These are phyloP conservation scores for Aphanomyces invadans DNA, from an alignment of 352 stramenopile species.

Conservation along the genomic window DNA sequence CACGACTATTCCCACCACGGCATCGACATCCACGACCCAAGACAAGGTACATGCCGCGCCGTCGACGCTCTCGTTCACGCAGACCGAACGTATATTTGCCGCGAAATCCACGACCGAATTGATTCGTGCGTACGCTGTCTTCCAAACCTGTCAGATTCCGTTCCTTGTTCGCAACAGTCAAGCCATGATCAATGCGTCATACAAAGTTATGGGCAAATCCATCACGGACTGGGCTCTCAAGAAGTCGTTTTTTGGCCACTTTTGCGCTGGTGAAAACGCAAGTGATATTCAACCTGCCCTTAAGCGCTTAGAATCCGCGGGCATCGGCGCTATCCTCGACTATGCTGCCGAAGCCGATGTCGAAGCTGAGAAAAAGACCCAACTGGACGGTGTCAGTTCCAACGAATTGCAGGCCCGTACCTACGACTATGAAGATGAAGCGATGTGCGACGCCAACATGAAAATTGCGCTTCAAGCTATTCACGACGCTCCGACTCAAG, in stretches of 20 bases:
- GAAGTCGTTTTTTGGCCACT: conserved; percentile 95
- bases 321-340: conserved; percentile 94
- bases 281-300: conserved; percentile 80
- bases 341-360: conserved; percentile 94
- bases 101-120: conserved; percentile 81
- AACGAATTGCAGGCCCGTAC: conserved; percentile 83
- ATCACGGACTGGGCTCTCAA: conserved; percentile 88
- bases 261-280: conserved; percentile 91
- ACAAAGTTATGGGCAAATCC: conserved; percentile 67
- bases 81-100: conserved; percentile 78
- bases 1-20: conserved; percentile 4
- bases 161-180: conserved; percentile 86
- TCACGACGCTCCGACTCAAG: conserved; percentile 37
- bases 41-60: neutral
- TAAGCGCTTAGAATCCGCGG: conserved; percentile 57
- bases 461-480: conserved; percentile 79
- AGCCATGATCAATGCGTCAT: conserved; percentile 67
- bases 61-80: conserved; percentile 44
- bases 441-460: conserved; percentile 88
- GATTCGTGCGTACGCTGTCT: conserved; percentile 79
- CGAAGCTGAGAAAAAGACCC: conserved; percentile 46
- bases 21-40: neutral
- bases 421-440: conserved; percentile 95
- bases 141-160: conserved; percentile 78
- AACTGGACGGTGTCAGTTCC: conserved; percentile 68